These are phyloP conservation scores for Candida germanica DNA, from an alignment of 805 yeast species.

Conservation along the genomic window DNA sequence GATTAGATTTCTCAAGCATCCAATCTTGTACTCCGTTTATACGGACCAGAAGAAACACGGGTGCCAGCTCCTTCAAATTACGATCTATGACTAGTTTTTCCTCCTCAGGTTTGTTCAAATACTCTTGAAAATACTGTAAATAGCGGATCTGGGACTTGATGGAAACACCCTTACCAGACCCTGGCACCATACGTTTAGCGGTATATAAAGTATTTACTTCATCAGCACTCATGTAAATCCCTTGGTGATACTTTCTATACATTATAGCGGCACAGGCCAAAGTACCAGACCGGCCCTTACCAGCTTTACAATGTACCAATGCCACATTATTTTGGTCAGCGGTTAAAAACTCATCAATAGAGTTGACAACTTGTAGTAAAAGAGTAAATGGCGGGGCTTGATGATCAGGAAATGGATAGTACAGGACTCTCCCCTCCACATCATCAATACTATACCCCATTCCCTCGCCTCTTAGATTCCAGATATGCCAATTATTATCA, in stretches of 20 bases:
- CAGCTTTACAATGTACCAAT: slow-evolving; percentile 82
- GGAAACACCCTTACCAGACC: slow-evolving; percentile 65
- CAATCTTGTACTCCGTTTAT: too few relatives aligned
- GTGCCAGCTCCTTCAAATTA: too few relatives aligned
- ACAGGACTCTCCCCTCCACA: slow-evolving; percentile 30
- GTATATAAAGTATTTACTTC: slow-evolving; percentile 56
- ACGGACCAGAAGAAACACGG: too few relatives aligned
- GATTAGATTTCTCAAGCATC: too few relatives aligned
- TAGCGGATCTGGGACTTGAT: slow-evolving; percentile 69
- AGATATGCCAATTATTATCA: slow-evolving; percentile 63
- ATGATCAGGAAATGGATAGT: slow-evolving; percentile 73
- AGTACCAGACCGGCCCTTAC: slow-evolving; percentile 89
- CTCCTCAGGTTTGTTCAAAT: too few relatives aligned
- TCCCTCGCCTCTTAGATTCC: slow-evolving; percentile 68
- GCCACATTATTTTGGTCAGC: slow-evolving; percentile 46
- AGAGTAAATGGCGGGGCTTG: slow-evolving; percentile 62
- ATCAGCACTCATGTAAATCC: slow-evolving; percentile 25
- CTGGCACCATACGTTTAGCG: slow-evolving; percentile 50
- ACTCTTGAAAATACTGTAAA: slow-evolving; percentile 48
- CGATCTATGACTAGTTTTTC: too few relatives aligned
- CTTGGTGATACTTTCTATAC: slow-evolving; percentile 26
- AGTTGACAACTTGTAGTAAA: slow-evolving; percentile 43
- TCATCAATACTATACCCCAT: slow-evolving; percentile 39
- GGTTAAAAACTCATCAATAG: slow-evolving; percentile 44
- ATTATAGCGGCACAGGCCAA: slow-evolving; percentile 69